Conservation (phyloP, 176 grass and related monocot genomes). For the Carex myosuroides region DNA sequence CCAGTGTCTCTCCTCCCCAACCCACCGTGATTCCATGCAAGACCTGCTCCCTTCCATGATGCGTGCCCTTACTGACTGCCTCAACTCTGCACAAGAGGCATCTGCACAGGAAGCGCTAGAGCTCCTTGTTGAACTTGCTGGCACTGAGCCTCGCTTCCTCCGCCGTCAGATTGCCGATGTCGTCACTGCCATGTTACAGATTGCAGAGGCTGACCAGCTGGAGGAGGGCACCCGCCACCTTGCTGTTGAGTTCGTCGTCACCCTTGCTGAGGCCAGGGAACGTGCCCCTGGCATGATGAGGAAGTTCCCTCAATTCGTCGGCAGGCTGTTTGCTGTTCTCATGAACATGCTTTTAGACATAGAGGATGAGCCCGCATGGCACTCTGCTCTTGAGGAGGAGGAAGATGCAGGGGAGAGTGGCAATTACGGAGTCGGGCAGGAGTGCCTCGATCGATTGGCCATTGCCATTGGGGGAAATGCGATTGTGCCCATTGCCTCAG, state of each 20-base stretch:
- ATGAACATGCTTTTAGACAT: conserved; percentile 98
- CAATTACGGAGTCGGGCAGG: conserved; percentile 91
- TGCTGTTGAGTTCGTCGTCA: conserved; percentile 85
- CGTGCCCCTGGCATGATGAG: conserved; percentile 97
- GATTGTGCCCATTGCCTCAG: conserved; percentile 78
- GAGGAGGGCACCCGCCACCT: conserved; percentile 91
- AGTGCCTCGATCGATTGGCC: conserved; percentile 85
- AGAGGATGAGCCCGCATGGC: conserved; percentile 87
- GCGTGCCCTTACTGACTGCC: conserved; percentile 74
- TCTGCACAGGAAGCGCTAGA: conserved; percentile 89
- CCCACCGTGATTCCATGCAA: conserved; percentile 70
- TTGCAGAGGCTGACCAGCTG: conserved; percentile 57
- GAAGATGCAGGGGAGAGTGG: conserved; percentile 84
- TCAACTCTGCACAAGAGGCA: conserved; percentile 81
- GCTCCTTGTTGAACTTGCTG: conserved; percentile 85
- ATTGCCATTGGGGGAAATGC: conserved; percentile 92
- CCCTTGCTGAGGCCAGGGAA: conserved; percentile 86
- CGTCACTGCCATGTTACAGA: conserved; percentile 85
- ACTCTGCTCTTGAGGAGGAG: conserved; percentile 71
- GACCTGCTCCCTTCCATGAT: conserved; percentile 90
- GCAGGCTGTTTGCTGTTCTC: conserved; percentile 84
- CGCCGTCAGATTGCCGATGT: conserved; percentile 77
- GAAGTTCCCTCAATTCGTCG: conserved; percentile 78
- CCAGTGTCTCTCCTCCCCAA: conserved; percentile 64
- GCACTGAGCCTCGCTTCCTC: conserved; percentile 79